These are phyloP conservation scores for Nidularia pulvinata DNA, from an alignment of 768 basidiomycete genomes.

Conservation along the genomic window DNA sequence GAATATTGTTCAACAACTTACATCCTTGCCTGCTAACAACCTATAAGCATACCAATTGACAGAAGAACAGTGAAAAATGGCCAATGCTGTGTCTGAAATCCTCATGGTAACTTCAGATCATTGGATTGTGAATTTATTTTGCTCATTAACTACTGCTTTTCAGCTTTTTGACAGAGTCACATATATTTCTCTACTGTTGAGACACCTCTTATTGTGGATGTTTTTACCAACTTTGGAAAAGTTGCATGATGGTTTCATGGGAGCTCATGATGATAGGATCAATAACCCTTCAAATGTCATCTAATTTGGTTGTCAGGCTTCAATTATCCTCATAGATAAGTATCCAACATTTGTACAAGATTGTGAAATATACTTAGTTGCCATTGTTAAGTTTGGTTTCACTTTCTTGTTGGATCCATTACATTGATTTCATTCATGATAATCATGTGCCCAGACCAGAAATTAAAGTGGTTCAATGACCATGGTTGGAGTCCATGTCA, in stretches of 20 bases:
- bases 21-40: not conserved
- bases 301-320: not conserved
- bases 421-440: not conserved
- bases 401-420: not conserved
- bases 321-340: not conserved
- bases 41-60: not conserved
- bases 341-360: not conserved
- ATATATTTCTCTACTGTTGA: not conserved
- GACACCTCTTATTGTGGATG: not conserved
- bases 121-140: not conserved
- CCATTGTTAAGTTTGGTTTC: not conserved
- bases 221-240: not conserved
- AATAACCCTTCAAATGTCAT: not conserved
- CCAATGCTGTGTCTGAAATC: not conserved
- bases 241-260: not conserved
- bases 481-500: conserved; percentile 1
- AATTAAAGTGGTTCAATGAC: not conserved
- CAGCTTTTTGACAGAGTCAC: not conserved
- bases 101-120: not conserved
- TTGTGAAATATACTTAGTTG: not conserved
- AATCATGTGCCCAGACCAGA: conserved; percentile 10
- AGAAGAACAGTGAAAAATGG: not conserved
- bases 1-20: not conserved
- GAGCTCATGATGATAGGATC: not conserved
- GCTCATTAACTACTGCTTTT: not conserved